phyloP scores from a whole-genome alignment of 2,329 filamentous ascomycete genomes.

The Ophiosphaerella korrae region DNA sequence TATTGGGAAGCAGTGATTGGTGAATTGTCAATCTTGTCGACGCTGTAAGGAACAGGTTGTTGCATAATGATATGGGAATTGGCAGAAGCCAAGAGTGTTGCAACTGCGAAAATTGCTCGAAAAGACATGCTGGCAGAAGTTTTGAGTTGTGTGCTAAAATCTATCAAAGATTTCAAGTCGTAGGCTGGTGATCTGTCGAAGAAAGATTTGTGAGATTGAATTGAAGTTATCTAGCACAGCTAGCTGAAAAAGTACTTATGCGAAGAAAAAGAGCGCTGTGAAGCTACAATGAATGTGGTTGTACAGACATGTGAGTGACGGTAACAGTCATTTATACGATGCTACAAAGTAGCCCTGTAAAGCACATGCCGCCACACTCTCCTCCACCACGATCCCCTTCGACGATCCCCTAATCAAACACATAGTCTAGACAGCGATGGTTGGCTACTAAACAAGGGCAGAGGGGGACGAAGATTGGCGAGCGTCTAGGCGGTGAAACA shows the following conservation, averaged over 20 bases:
- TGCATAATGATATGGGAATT: slow-evolving; percentile 78
- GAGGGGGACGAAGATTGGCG: slow-evolving; percentile 22
- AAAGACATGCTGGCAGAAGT: slow-evolving; percentile 52
- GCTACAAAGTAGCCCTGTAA: not conserved
- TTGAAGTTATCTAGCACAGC: slow-evolving; percentile 36
- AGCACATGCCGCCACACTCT: slow-evolving; percentile 13
- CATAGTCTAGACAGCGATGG: slow-evolving; percentile 26
- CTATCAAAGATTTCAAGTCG: slow-evolving; percentile 8
- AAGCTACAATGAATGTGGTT: slow-evolving; percentile 25
- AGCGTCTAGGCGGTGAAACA: slow-evolving; percentile 43
- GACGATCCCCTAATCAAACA: slow-evolving; percentile 40
- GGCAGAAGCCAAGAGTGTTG: slow-evolving; percentile 59
- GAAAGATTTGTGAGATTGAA: slow-evolving; percentile 1
- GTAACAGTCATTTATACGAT: slow-evolving; percentile 33
- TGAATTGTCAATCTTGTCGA: slow-evolving; percentile 60
- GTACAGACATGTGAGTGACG: slow-evolving; percentile 12
- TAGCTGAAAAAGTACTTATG: slow-evolving; percentile 27
- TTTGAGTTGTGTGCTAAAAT: slow-evolving; percentile 7
- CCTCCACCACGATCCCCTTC: slow-evolving; percentile 10
- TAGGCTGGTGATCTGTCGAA: slow-evolving; percentile 13
- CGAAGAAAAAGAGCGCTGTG: slow-evolving; percentile 22
- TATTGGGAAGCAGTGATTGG: slow-evolving; percentile 71
- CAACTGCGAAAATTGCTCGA: slow-evolving; percentile 58
- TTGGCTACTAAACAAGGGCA: slow-evolving; percentile 32
- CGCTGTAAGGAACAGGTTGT: slow-evolving; percentile 67